Evolutionary conservation across 1,284 basidiomycete species (phyloP).

Genomic region (Ustilago cynodontis): DNA sequence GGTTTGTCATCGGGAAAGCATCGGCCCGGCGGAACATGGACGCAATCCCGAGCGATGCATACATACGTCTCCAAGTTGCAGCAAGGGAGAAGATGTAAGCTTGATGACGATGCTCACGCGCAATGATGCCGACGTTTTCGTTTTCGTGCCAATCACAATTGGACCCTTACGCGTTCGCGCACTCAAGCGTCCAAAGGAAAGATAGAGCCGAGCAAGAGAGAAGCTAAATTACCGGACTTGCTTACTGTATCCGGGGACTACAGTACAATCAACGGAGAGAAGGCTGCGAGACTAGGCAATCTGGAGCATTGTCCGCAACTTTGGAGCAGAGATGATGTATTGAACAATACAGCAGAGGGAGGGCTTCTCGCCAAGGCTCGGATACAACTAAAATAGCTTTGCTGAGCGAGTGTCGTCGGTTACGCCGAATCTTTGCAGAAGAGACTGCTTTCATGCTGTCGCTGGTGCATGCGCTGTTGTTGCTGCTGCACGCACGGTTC

Average conservation of each 20-base stretch:
- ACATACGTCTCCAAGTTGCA: no score
- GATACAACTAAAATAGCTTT: background rate
- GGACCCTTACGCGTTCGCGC: background rate
- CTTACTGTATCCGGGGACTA: background rate
- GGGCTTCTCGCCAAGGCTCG: no score
- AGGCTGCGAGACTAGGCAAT: no score
- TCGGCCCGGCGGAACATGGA: background rate
- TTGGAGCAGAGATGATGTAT: background rate
- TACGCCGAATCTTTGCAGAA: constrained; percentile 2
- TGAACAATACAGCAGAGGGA: no score
- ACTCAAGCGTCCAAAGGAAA: background rate
- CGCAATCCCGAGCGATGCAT: background rate
- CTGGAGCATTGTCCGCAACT: background rate
- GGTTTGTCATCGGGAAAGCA: background rate
- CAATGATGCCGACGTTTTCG: background rate
- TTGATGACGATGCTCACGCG: constrained; percentile 4
- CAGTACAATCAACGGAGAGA: no score
- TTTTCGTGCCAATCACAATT: background rate
- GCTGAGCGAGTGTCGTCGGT: background rate
- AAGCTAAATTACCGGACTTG: background rate
- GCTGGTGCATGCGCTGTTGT: background rate
- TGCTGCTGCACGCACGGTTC: constrained; percentile 8
- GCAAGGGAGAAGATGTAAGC: background rate
- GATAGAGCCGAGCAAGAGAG: background rate
- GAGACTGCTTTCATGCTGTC: background rate